A percentile compares a stretch with the other conserved stretches of the same genome.
Conservation (phyloP, 129 eudicot species). For the Flaveria robusta region DNA sequence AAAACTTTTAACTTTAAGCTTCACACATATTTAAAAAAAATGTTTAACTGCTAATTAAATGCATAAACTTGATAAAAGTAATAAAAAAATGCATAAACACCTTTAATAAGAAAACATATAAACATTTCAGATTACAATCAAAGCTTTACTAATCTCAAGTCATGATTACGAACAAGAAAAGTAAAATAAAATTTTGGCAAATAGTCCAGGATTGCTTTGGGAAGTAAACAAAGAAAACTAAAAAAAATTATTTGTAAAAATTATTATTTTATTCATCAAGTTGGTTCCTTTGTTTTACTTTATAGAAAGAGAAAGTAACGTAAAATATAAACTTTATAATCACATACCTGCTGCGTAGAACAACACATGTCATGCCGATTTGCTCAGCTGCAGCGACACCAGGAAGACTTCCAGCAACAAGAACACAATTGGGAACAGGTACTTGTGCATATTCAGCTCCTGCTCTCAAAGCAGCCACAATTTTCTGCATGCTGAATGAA, state of each 20-base stretch:
- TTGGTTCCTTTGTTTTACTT: not conserved
- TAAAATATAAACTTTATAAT: not conserved
- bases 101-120: not conserved
- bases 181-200: not conserved
- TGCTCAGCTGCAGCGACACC: conserved; percentile 92
- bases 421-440: conserved; percentile 64
- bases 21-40: no score
- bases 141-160: not conserved
- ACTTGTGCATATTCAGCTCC: conserved; percentile 87
- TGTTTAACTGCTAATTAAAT: not conserved
- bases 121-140: not conserved
- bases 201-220: not conserved
- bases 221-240: not conserved
- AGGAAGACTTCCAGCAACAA: conserved; percentile 81
- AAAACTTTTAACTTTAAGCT: no score
- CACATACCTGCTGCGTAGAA: conserved; percentile 81
- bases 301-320: not conserved
- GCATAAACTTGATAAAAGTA: not conserved
- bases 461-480: conserved; percentile 78
- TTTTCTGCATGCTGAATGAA: conserved; percentile 59
- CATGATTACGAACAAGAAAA: not conserved
- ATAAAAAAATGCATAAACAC: not conserved
- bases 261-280: conserved; percentile 2
- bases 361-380: conserved; percentile 90
- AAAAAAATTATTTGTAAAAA: not conserved